Conservation (phyloP, 768 basidiomycete genomes). For the Exsudoporus frostii region DNA sequence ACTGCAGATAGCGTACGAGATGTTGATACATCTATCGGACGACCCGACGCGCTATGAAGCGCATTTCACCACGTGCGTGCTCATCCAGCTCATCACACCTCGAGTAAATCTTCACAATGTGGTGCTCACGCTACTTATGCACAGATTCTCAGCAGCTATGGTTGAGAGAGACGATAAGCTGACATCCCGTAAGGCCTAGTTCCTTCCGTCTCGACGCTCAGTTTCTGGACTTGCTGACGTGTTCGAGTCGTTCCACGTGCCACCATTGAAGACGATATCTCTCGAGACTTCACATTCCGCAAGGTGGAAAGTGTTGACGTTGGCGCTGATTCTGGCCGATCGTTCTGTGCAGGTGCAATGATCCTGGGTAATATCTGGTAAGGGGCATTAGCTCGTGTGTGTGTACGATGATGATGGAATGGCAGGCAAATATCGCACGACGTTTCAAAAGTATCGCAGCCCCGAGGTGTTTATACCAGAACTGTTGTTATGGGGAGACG, state of each 20-base stretch:
- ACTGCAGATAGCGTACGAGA: constrained; percentile 7
- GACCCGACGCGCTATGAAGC: constrained; percentile 5
- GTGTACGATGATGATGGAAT: not conserved
- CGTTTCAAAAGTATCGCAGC: constrained; percentile 34
- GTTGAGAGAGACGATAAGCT: constrained; percentile 33
- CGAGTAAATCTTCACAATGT: too few relatives aligned
- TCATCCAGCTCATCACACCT: not conserved
- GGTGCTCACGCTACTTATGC: not conserved
- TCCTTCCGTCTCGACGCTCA: not conserved
- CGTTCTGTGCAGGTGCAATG: constrained; percentile 1
- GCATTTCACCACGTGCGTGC: constrained; percentile 11
- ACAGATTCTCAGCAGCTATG: not conserved
- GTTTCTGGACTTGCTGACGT: not conserved
- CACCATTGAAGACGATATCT: constrained; percentile 34
- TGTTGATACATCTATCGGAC: constrained; percentile 1
- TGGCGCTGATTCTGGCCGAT: not conserved
- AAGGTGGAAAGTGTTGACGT: not conserved
- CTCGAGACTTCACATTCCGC: constrained; percentile 35
- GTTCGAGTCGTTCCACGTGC: constrained; percentile 40
- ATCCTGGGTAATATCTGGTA: constrained; percentile 15
- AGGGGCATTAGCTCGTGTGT: not conserved
- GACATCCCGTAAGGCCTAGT: constrained; percentile 27
- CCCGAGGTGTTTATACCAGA: constrained; percentile 36
- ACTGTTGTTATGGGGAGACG: constrained; percentile 29
- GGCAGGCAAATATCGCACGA: constrained; percentile 41